Conservation (phyloP, 257 asterid species). For the Eustoma russellianum region DNA sequence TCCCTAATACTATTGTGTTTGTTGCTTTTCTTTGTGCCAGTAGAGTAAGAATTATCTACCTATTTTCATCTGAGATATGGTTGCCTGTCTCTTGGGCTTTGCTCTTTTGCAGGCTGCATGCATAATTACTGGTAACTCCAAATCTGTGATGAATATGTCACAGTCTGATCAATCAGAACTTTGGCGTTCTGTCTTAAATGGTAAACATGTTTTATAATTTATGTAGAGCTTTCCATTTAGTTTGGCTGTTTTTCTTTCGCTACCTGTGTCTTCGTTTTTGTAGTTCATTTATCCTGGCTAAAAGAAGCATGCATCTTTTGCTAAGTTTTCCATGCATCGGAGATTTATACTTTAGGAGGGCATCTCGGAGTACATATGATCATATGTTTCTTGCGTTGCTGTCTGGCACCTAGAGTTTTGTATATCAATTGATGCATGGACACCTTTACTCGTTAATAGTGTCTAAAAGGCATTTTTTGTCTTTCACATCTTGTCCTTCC, state of each 20-base stretch:
- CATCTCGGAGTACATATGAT: no score
- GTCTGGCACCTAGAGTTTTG: background rate
- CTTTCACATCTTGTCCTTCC: background rate
- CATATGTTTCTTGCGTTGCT: no score
- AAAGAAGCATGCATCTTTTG: no score
- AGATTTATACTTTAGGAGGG: no score
- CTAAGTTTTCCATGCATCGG: no score
- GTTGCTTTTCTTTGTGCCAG: background rate
- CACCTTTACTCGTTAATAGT: background rate
- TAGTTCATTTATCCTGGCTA: no score
- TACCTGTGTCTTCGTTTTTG: no score
- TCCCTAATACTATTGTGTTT: background rate
- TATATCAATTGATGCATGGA: background rate
- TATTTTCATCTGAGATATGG: background rate
- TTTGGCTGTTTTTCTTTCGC: no score
- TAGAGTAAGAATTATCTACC: background rate
- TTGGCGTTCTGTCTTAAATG: slow-evolving; percentile 80
- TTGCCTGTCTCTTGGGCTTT: background rate
- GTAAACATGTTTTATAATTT: slow-evolving; percentile 29
- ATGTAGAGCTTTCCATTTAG: no score
- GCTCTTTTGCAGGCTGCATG: slow-evolving; percentile 74
- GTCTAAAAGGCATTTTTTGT: background rate
- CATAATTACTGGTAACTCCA: slow-evolving; percentile 85
- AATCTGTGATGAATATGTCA: slow-evolving; percentile 92
- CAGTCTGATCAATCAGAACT: slow-evolving; percentile 88